Evolutionary conservation across 2,329 filamentous ascomycete genomes (phyloP), one percentile per base, ranked within the genome.

Genomic region (Monilinia laxa): DNA sequence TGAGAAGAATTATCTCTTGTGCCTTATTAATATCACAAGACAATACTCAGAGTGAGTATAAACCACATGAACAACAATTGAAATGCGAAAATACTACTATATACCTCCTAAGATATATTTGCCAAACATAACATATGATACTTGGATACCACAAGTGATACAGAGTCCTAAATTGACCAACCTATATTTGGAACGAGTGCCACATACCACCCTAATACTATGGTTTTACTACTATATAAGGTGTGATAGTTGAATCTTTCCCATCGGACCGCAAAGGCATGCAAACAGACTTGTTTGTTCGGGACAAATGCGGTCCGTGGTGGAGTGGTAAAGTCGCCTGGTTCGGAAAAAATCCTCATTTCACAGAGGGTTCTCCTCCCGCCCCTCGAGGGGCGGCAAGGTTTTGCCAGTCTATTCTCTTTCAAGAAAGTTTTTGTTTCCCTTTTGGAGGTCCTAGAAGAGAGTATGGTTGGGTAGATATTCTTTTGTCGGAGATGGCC

Each of bases 221-320:
- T 11, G 25, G 12, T 40, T 51, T n/a, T 28, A 20, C 16, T 45
- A 58, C 55, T 58, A 45, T 58, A 58, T 45, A 45, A 45, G 23
- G 38, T 28, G 16, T 14, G 4, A 45, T 58, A 28, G 5, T 16
- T 42, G n/a, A 28, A 14, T 45, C 18, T 3, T 2, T 9, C 6
- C 2, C 14, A 45, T 25, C n/a, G 16, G 23, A 58, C n/a, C 23
- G 38, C 23, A 58, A 58, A 58, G 38, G 38, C 55, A 16, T 40
- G 23, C 38, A 58, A 45, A 51, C n/a, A 51, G 9, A 9, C 47
- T 25, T 51, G n/a, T 51, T 51, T 51, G n/a, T 23, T 51, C 38
- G n/a, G 55, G 38, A 45, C 55, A 28, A 58, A 58, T 58, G 16
- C 55, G 38, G 38, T 45, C n/a, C 2, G 38, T 58, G 55, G 38